Evolutionary conservation across 2,329 filamentous ascomycete species (phyloP), one percentile per base, ranked within the genome.

Genomic region (Zymoseptoria pseudotritici): DNA sequence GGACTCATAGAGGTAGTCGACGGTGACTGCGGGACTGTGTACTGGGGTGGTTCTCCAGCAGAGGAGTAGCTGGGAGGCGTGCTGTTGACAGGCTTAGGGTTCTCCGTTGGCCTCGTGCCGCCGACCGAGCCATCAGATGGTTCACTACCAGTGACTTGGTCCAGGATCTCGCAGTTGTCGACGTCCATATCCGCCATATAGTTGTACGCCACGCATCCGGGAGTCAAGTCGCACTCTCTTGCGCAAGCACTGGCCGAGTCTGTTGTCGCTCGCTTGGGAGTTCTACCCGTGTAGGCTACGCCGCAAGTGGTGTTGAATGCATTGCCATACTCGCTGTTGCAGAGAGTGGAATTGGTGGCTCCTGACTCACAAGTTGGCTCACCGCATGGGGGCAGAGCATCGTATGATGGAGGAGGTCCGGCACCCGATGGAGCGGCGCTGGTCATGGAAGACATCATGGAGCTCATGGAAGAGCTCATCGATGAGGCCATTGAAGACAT

Each of bases 261-360:
- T 24, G 53, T 55, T n/a, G 50, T 52, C 10, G 61, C 58, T n/a
- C 58, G 57, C 29, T 53, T 52, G 2, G 59, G 56, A 8, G 17
- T 24, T 13, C 61, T 46, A 7, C 49, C 36, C 4, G 52, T 22
- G 4, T 55, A 49, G 26, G 53, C 21, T 4, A 22, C 50, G 9
- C 58, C 61, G 36, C 61, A 63, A 2, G 58, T 59, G 9, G 61
- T 59, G 36, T 63, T 58, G 54, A 57, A 61, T 11, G 49, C 51
- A 46, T 61, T 63, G 24, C 61, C 61, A 50, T 61, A 63, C 6
- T 56, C 52, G 56, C 56, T 61, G 22, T 59, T 57, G 51, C 61
- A 63, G 4, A 51, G n/a, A 2, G 58, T 61, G 4, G 58, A 21
- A 29, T 61, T 61, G 10, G 53, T 59, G 8, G 61, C 57, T 3